phyloP scores from a whole-genome alignment of 2,329 filamentous ascomycete genomes.

The Monosporascus sp. region DNA sequence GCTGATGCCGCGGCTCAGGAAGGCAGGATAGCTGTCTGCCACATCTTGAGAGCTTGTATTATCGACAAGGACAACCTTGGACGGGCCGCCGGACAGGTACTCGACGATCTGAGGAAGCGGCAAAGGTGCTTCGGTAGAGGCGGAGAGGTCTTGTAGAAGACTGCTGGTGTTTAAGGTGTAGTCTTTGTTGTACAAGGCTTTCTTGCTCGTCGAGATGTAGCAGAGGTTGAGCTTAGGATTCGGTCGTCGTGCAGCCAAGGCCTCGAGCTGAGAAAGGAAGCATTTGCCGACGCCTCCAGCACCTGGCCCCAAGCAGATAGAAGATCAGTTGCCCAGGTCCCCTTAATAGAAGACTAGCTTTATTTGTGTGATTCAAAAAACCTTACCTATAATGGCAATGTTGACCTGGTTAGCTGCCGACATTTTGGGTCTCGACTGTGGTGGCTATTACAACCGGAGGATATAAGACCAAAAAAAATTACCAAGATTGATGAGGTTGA shows the following conservation, averaged over 20 bases:
- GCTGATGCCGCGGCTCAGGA: slow-evolving; percentile 76
- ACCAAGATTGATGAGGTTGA: no score
- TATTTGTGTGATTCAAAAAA: no score
- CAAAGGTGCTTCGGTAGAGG: slow-evolving; percentile 60
- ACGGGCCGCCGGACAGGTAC: slow-evolving; percentile 72
- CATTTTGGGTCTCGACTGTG: slow-evolving; percentile 25
- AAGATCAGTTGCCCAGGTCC: background rate
- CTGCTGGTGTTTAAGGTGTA: slow-evolving; percentile 63
- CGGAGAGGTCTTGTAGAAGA: slow-evolving; percentile 56
- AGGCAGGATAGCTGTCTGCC: slow-evolving; percentile 74
- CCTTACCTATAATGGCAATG: slow-evolving; percentile 43
- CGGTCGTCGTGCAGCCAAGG: slow-evolving; percentile 60
- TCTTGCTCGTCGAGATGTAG: slow-evolving; percentile 81
- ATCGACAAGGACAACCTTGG: slow-evolving; percentile 80
- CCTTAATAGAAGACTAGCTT: no score
- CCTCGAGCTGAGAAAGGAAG: slow-evolving; percentile 78
- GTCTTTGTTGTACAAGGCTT: slow-evolving; percentile 68
- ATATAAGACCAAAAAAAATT: no score
- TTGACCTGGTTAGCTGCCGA: slow-evolving; percentile 41
- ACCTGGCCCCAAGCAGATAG: slow-evolving; percentile 45
- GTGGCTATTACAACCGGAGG: no score
- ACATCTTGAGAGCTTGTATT: slow-evolving; percentile 91
- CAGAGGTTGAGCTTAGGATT: slow-evolving; percentile 69
- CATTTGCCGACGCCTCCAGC: slow-evolving; percentile 88
- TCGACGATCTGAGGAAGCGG: slow-evolving; percentile 65